Percentiles rank a stretch among this genome's conserved stretches.
Evolutionary conservation across 768 basidiomycete genomes (phyloP).

Genomic region (Amanita exitialis): DNA sequence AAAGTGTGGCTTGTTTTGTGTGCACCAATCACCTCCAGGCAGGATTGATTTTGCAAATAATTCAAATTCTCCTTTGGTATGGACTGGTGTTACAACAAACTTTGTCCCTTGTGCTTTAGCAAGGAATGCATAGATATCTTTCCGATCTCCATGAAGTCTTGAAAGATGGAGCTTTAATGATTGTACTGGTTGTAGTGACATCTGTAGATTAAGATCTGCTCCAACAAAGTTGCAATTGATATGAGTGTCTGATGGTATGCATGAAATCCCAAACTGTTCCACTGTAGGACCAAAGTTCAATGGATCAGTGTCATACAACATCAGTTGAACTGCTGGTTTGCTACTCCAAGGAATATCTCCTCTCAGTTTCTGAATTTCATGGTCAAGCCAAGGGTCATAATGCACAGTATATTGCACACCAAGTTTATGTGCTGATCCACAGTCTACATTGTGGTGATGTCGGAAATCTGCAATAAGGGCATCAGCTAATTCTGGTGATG

Average conservation of each 20-base stretch:
- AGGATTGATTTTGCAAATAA: no score
- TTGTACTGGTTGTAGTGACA: no score
- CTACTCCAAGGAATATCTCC: constrained; percentile 7
- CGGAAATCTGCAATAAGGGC: constrained; percentile 11
- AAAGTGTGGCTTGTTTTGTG: no score
- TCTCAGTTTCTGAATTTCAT: constrained; percentile 9
- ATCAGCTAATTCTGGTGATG: constrained; percentile 13
- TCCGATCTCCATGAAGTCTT: no score
- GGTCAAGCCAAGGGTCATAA: constrained; percentile 11
- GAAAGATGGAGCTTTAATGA: no score
- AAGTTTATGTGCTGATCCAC: constrained; percentile 6
- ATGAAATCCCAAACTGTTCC: constrained; percentile 10
- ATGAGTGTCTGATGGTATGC: constrained; percentile 7
- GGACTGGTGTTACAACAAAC: no score
- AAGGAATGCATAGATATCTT: no score
- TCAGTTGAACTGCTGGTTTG: neutral
- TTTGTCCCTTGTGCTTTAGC: no score
- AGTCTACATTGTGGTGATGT: constrained; percentile 10
- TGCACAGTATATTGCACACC: constrained; percentile 8
- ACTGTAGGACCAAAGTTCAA: neutral
- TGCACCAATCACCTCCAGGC: no score
- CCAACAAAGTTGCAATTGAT: neutral
- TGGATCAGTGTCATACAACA: constrained; percentile 6
- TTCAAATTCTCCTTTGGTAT: no score
- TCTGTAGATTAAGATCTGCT: no score